Conservation (phyloP, 106 monocot genomes). For the Acanthochlamys bracteata region DNA sequence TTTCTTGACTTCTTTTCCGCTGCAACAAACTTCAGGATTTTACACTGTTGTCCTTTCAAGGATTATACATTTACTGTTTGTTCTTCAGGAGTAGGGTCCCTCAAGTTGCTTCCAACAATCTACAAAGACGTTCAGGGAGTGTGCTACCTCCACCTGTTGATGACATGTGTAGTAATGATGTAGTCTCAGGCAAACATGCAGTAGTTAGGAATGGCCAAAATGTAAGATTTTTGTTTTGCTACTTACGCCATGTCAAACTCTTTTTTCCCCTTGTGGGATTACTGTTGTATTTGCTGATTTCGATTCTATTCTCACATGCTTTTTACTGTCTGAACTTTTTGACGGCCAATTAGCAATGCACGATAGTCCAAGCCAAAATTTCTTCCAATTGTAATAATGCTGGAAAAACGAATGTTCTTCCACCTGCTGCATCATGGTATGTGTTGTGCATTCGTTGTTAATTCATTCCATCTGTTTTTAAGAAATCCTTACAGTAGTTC, state of each 20-base stretch:
- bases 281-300: not conserved
- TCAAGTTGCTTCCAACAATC: slow-evolving; percentile 37
- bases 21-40: too few species aligned
- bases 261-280: not conserved
- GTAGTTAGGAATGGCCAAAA: slow-evolving; percentile 19
- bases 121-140: slow-evolving; percentile 44
- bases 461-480: not conserved
- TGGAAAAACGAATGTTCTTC: slow-evolving; percentile 34
- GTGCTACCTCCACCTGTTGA: slow-evolving; percentile 57
- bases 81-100: slow-evolving; percentile 54
- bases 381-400: slow-evolving; percentile 17
- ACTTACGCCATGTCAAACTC: not conserved
- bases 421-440: slow-evolving; percentile 73
- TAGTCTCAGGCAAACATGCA: slow-evolving; percentile 22
- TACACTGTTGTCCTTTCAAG: too few species aligned
- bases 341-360: slow-evolving; percentile 16
- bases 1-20: too few species aligned
- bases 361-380: slow-evolving; percentile 22
- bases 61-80: slow-evolving; percentile 1
- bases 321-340: not conserved
- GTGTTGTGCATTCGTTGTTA: not conserved
- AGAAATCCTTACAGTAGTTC: slow-evolving; percentile 6
- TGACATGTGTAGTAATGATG: slow-evolving; percentile 28
- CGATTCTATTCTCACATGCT: not conserved
- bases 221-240: slow-evolving; percentile 21